A percentile compares a stretch with the other conserved stretches of the same genome.
phyloP scores from a whole-genome alignment of 257 asterid genomes.

The Lycium barbarum region DNA sequence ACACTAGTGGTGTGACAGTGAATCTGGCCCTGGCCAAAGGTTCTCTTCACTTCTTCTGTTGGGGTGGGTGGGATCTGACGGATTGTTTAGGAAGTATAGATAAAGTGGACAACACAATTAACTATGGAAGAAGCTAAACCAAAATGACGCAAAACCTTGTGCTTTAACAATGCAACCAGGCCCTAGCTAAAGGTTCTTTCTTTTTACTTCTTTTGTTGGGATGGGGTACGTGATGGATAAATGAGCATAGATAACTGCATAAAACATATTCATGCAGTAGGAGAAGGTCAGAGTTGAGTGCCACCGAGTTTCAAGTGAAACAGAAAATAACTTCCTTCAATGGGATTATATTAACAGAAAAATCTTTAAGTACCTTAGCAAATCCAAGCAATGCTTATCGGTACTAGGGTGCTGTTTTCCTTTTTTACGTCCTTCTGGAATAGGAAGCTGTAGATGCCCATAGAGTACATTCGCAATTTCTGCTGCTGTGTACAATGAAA shows the following conservation, averaged over 20 bases:
- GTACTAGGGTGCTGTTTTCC: slow-evolving; percentile 97
- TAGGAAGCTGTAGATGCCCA: slow-evolving; percentile 91
- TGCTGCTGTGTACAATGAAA: slow-evolving; percentile 86
- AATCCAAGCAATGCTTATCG: slow-evolving; percentile 85
- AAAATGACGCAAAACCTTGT: background rate
- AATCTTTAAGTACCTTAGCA: slow-evolving; percentile 68
- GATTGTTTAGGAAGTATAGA: slow-evolving; percentile 2
- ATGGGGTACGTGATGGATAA: background rate
- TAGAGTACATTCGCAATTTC: slow-evolving; percentile 90
- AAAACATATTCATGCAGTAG: background rate
- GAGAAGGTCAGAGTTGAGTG: background rate
- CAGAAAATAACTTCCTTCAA: background rate
- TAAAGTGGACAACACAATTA: slow-evolving; percentile 13
- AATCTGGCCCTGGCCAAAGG: slow-evolving; percentile 5
- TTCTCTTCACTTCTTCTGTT: slow-evolving; percentile 8
- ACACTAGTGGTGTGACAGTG: background rate
- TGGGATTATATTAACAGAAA: background rate
- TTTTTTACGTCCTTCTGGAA: slow-evolving; percentile 64
- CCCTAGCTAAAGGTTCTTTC: slow-evolving; percentile 26
- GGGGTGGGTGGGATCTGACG: background rate
- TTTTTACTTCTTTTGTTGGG: slow-evolving; percentile 20
- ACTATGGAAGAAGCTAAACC: background rate
- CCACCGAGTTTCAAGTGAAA: slow-evolving; percentile 4
- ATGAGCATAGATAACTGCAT: background rate
- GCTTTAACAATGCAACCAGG: background rate